Conservation (phyloP, 2,329 filamentous ascomycete genomes). For the Grosmannia penicillata region DNA sequence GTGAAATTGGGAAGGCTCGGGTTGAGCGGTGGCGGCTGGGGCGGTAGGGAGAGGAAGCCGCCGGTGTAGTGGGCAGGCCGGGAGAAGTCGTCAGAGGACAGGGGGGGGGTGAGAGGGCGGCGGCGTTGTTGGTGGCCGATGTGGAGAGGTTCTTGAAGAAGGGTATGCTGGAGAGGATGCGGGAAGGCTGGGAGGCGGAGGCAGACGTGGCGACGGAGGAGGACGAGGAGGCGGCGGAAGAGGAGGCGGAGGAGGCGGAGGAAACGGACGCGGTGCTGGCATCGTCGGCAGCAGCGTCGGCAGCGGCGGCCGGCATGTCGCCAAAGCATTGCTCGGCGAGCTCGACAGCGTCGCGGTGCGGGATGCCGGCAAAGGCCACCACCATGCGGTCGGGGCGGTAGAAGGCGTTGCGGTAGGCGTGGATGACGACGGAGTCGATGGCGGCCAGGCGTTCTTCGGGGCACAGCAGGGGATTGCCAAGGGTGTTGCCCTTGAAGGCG, state of each 20-base stretch:
- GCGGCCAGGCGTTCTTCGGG: constrained; percentile 64
- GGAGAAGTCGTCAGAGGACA: constrained; percentile 38
- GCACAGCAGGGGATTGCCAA: constrained; percentile 86
- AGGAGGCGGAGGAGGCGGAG: constrained; percentile 15
- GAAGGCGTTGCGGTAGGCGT: constrained; percentile 68
- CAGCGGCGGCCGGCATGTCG: constrained; percentile 53
- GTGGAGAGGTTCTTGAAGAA: constrained; percentile 84
- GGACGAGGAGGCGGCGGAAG: constrained; percentile 14
- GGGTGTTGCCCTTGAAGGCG: constrained; percentile 88
- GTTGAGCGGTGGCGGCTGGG: constrained; percentile 62
- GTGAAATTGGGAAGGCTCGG: constrained; percentile 69
- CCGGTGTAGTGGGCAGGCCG: constrained; percentile 75
- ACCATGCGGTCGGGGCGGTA: constrained; percentile 86
- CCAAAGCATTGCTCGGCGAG: constrained; percentile 80
- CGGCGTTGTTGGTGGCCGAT: constrained; percentile 48
- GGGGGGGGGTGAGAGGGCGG: constrained; percentile 31
- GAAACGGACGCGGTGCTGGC: constrained; percentile 18
- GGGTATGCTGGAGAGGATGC: constrained; percentile 57
- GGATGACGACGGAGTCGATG: constrained; percentile 61
- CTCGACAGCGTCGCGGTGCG: constrained; percentile 64
- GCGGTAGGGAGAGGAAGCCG: constrained; percentile 75
- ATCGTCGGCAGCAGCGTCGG: constrained; percentile 16
- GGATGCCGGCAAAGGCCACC: constrained; percentile 84
- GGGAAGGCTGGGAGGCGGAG: constrained; percentile 32
- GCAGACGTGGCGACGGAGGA: constrained; percentile 16